These are phyloP conservation scores for Gonapodya prolifera DNA, from an alignment of 192 early-diverging fungal genomes.

Conservation along the genomic window DNA sequence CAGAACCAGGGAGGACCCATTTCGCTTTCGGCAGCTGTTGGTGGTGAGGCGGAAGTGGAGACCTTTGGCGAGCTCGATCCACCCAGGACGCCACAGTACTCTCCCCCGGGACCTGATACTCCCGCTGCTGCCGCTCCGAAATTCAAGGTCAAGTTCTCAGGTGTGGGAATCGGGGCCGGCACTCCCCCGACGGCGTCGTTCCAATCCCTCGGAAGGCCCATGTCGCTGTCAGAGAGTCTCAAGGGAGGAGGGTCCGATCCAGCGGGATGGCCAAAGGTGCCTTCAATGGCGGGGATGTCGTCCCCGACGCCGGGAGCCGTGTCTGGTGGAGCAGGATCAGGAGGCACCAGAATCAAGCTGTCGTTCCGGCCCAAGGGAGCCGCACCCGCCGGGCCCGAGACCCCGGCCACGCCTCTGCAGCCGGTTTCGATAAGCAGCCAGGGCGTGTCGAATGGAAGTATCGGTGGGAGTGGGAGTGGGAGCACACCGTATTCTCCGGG, in stretches of 20 bases:
- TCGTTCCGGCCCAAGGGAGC: background rate
- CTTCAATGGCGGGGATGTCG: background rate
- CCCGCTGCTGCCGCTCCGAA: too few relatives aligned
- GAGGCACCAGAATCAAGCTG: background rate
- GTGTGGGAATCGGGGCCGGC: background rate
- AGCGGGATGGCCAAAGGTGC: background rate
- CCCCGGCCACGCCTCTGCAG: background rate
- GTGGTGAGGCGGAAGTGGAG: too few relatives aligned
- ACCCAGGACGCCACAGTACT: too few relatives aligned
- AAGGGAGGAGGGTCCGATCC: background rate
- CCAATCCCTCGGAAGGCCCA: background rate
- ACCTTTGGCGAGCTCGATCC: too few relatives aligned
- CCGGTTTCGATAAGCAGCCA: background rate
- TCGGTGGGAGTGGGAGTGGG: background rate
- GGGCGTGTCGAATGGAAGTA: background rate
- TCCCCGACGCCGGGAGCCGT: background rate
- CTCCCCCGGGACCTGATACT: too few relatives aligned
- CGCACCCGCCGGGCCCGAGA: background rate
- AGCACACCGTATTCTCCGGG: background rate
- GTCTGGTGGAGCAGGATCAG: background rate
- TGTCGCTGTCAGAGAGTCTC: background rate
- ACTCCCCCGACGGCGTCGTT: background rate
- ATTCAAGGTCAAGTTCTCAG: too few relatives aligned
- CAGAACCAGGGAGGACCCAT: too few relatives aligned
- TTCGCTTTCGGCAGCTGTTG: too few relatives aligned